Evolutionary conservation across 768 basidiomycete genomes (phyloP), one percentile per base, ranked within the genome.

Genomic region (Punctularia strigosozonata): DNA sequence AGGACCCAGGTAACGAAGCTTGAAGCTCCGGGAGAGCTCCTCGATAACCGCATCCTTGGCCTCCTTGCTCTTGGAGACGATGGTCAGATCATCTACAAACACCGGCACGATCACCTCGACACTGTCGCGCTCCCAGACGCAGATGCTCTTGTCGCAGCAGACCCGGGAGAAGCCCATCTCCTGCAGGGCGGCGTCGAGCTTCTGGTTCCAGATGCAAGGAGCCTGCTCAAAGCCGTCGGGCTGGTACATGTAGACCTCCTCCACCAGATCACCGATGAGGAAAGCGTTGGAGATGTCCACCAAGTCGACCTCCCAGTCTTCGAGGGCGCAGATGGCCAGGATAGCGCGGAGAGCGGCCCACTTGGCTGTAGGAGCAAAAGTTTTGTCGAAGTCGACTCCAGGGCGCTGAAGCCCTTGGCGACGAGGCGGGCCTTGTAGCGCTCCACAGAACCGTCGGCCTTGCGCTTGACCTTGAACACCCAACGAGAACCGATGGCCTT

Each of bases 331-430:
- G 14, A 56, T 19, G 1, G 52, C 52, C 8, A 60, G 43, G 10
- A 59, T 39, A 17, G 44, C 25, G 6, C 52, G 48, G 15, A 60
- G 33, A 5, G 56, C 46, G 2, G 42, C 37, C 22, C 46, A 46
- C 25, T 46, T 46, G 14, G 43, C 36, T 6, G 50, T 49, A 12
- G 52, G 47, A 14, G 54, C 45, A 35, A 47, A 54, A 1, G 55
- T 51, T 14, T 57, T 50, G 31, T 44, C 41, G 48, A 50, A 64
- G 41, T 63, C 58, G 31, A 57, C 31, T 2, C 59, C 58, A n/a
- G 49, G 47, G 4, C 49, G 36, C 43, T 66, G 64, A 54, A 62
- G 4, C 65, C 61, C 31, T 55, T 43, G 0, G 61, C 62, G 21
- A 62, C 63, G 7, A 63, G 46, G 15, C 58, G 43, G 2, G 52